Evolutionary conservation across 192 early-diverging fungal species (phyloP).

Genomic region (Coemansia sp.): DNA sequence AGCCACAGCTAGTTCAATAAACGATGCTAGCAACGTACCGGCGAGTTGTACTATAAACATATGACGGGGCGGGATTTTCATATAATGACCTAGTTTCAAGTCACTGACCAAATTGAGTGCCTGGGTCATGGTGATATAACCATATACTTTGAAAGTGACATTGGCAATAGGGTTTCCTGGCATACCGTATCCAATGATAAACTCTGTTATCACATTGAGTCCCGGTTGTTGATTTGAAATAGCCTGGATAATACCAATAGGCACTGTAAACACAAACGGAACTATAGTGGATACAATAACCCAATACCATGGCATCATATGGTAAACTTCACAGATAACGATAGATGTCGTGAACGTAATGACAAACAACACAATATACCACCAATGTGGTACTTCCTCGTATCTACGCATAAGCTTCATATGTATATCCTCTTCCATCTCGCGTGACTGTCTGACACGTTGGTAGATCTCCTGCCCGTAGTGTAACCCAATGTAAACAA

Average conservation of each 20-base stretch:
- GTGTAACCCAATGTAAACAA: conserved; percentile 66
- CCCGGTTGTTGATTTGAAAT: conserved; percentile 74
- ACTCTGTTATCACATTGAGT: conserved; percentile 83
- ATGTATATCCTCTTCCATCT: conserved; percentile 67
- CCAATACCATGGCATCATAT: conserved; percentile 68
- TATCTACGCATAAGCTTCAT: conserved; percentile 69
- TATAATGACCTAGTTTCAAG: conserved; percentile 74
- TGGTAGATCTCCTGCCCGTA: conserved; percentile 64
- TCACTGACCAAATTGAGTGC: conserved; percentile 65
- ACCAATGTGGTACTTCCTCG: conserved; percentile 72
- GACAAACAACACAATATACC: conserved; percentile 57
- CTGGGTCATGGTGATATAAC: conserved; percentile 77
- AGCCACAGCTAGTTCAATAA: conserved; percentile 66
- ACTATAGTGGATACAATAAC: conserved; percentile 58
- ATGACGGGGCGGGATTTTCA: conserved; percentile 79
- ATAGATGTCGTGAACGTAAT: conserved; percentile 37
- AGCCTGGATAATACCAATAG: conserved; percentile 78
- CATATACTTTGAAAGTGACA: conserved; percentile 83
- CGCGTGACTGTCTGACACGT: conserved; percentile 59
- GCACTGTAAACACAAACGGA: conserved; percentile 64
- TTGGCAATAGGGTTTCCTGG: conserved; percentile 81
- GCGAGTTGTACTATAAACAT: conserved; percentile 76
- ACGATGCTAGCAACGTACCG: conserved; percentile 66
- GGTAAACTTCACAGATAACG: conserved; percentile 45
- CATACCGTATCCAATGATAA: conserved; percentile 75